Evolutionary conservation across 2,329 filamentous ascomycete species (phyloP), one percentile per base, ranked within the genome.

Genomic region (Magnaporthiopsis rhizophila): DNA sequence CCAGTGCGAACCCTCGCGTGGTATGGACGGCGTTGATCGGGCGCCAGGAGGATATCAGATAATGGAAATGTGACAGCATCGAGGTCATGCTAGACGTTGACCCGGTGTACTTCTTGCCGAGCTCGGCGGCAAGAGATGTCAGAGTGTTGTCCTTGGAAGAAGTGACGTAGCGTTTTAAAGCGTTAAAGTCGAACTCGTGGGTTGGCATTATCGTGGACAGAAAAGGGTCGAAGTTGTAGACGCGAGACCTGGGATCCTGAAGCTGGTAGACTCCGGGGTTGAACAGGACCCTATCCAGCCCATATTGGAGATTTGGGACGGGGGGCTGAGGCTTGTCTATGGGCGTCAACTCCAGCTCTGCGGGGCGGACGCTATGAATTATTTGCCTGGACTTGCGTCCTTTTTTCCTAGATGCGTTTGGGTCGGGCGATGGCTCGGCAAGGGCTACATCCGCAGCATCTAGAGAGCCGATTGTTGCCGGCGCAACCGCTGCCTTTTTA

Each of bases 161-260:
- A 0, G 93, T 97, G 68, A 97, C 87, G 75, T 97, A 99, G 67
- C 88, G 83, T 74, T 90, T 91, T 64, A 99, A 76, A 3, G 92
- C 88, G 65, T 90, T 84, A 74, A 96, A 99, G 72, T 99, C 91
- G 72, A 99, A 99, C 72, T 99, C 91, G 2, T 85, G 80, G 21
- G 95, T 88, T 2, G 95, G 93, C 92, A 98, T 98, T 70, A 99
- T 96, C 63, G 87, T 87, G 66, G 92, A 86, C 26, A 99, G 83
- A 72, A 97, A 97, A 0, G 96, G 95, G 72, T 99, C 94, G 71
- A 99, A 99, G 74, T 99, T 99, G 82, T 87, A 99, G 8, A 98
- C 92, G 24, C 87, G 84, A 56, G 94, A 92, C 65, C 91, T 86
- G 30, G 89, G 87, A 74, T 99, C 95, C 75, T 96, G 93, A 62